Conservation (phyloP, 768 basidiomycete species). For the Lactarius sp. region DNA sequence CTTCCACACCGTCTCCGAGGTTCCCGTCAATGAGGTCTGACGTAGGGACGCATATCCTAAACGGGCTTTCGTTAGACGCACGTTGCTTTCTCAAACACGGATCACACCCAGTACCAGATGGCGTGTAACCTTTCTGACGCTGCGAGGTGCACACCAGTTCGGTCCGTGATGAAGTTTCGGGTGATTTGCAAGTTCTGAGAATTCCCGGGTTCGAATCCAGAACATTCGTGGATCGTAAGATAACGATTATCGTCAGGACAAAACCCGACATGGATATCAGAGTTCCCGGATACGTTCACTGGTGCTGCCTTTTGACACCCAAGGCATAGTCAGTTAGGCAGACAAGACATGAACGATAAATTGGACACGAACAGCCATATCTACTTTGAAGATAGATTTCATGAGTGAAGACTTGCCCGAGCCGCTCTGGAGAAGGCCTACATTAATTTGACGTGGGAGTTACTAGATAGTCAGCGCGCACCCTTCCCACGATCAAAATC, state of each 20-base stretch:
- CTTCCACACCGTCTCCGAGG: background rate
- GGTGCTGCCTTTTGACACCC: background rate
- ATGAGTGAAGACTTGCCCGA: constrained; percentile 19
- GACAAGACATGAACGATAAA: background rate
- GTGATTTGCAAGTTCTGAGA: too few relatives aligned
- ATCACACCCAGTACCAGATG: constrained; percentile 4
- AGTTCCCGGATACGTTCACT: background rate
- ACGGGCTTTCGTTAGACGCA: background rate
- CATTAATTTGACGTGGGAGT: background rate
- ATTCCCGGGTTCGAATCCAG: background rate
- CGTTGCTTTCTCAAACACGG: background rate
- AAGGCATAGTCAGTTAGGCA: background rate
- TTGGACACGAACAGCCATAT: constrained; percentile 4
- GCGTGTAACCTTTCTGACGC: constrained; percentile 10
- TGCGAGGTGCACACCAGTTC: background rate
- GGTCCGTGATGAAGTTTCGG: too few relatives aligned
- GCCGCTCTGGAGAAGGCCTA: background rate
- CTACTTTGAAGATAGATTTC: background rate
- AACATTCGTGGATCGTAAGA: constrained; percentile 2
- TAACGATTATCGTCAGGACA: background rate
- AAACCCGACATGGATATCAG: background rate
- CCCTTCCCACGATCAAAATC: constrained; percentile 15
- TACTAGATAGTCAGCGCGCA: background rate
- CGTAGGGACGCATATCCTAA: constrained; percentile 12
- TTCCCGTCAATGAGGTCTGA: background rate